These are phyloP conservation scores for Quercus phellos DNA, from an alignment of 331 rosid species.

Conservation along the genomic window DNA sequence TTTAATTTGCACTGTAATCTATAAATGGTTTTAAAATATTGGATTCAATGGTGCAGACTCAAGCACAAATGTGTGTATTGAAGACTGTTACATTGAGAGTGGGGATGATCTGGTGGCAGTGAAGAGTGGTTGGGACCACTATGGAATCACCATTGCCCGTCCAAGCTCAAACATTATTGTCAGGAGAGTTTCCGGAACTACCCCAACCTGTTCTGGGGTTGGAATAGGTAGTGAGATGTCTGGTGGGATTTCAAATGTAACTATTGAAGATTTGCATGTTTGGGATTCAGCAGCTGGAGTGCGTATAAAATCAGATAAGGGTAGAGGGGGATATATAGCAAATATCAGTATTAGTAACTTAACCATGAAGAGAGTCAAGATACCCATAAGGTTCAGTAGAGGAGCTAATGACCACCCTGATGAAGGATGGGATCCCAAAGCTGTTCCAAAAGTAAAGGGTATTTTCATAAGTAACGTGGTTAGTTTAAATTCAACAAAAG, in stretches of 20 bases:
- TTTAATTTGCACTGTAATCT: too few species aligned
- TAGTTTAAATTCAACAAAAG: constrained; percentile 76
- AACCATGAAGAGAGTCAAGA: constrained; percentile 76
- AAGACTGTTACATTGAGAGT: constrained; percentile 93
- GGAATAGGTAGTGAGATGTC: constrained; percentile 99
- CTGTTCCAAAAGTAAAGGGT: constrained; percentile 65
- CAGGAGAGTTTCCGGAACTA: constrained; percentile 87
- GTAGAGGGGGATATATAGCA: constrained; percentile 80
- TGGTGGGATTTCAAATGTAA: constrained; percentile 79
- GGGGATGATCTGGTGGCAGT: constrained; percentile 96
- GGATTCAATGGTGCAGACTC: constrained; percentile 52
- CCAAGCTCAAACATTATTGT: constrained; percentile 76
- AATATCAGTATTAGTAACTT: constrained; percentile 59
- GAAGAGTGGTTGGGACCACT: constrained; percentile 97
- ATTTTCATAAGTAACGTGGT: constrained; percentile 54
- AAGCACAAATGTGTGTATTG: constrained; percentile 71
- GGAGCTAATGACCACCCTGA: constrained; percentile 94
- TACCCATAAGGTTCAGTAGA: constrained; percentile 76
- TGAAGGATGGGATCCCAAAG: constrained; percentile 86
- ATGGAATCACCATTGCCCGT: constrained; percentile 67
- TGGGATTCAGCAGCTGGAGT: constrained; percentile 93
- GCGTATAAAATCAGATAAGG: constrained; percentile 75
- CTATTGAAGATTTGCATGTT: constrained; percentile 69
- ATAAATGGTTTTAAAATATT: too few species aligned
- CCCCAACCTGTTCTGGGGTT: constrained; percentile 91